These are phyloP conservation scores for Flaveria robusta DNA, from an alignment of 129 eudicot genomes.

Conservation along the genomic window DNA sequence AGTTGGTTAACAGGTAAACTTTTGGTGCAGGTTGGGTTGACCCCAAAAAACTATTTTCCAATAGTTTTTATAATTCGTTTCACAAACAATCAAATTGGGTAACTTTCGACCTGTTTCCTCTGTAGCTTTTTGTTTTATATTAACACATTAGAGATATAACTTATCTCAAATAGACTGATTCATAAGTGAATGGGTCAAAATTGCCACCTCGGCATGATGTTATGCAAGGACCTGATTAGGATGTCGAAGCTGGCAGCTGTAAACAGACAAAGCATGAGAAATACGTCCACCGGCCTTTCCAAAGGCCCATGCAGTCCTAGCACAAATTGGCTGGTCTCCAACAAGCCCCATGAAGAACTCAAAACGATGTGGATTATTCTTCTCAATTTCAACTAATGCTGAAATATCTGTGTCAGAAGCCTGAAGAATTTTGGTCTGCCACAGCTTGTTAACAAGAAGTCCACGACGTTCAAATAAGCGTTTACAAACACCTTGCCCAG, in stretches of 20 bases:
- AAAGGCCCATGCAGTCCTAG: constrained; percentile 99
- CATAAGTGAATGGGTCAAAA: not conserved
- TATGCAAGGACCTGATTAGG: constrained; percentile 70
- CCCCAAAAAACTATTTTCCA: not conserved
- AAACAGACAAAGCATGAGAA: constrained; percentile 96
- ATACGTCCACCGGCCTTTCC: constrained; percentile 96
- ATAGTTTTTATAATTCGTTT: not conserved
- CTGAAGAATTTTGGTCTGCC: constrained; percentile 98
- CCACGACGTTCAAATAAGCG: constrained; percentile 99
- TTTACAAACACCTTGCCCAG: constrained; percentile 96
- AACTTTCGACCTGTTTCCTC: not conserved
- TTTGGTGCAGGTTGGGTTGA: constrained; percentile 6
- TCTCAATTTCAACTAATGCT: constrained; percentile 94
- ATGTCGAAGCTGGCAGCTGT: constrained; percentile 89
- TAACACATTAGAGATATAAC: not conserved
- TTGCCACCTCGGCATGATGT: constrained; percentile 5
- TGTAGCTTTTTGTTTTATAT: not conserved
- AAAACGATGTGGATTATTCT: constrained; percentile 90
- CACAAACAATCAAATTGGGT: not conserved
- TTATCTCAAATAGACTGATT: not conserved
- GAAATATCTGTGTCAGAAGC: constrained; percentile 97
- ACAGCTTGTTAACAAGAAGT: constrained; percentile 78
- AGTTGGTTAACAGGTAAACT: not conserved
- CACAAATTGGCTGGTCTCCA: constrained; percentile 97
- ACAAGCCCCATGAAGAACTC: constrained; percentile 99